Percentiles rank a stretch among this genome's conserved stretches.
Evolutionary conservation across 345 rosid species (phyloP).

Genomic region (Streptanthus diversifolius): DNA sequence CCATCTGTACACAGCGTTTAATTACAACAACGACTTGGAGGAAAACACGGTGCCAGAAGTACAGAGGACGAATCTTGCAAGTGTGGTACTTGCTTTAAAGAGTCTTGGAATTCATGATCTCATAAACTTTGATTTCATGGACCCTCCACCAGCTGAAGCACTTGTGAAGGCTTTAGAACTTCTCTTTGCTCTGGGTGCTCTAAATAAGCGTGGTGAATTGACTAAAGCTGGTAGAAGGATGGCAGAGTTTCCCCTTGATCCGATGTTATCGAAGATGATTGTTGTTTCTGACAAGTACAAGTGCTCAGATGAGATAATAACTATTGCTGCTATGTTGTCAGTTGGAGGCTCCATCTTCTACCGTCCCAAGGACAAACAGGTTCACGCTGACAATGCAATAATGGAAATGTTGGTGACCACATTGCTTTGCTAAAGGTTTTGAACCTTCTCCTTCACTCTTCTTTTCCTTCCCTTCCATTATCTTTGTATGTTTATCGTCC

Average conservation of each 20-base stretch:
- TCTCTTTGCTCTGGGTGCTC: slow-evolving; percentile 82
- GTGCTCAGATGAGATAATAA: slow-evolving; percentile 89
- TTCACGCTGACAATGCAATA: slow-evolving; percentile 94
- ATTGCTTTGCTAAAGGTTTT: slow-evolving; percentile 82
- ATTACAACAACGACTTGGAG: slow-evolving; percentile 79
- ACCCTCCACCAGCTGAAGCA: slow-evolving; percentile 97
- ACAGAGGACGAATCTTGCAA: slow-evolving; percentile 92
- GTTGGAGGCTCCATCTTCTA: slow-evolving; percentile 91
- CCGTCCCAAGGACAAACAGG: slow-evolving; percentile 97
- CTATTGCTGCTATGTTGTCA: slow-evolving; percentile 92
- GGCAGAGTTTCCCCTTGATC: slow-evolving; percentile 98
- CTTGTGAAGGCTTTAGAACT: slow-evolving; percentile 80
- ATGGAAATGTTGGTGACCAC: slow-evolving; percentile 94
- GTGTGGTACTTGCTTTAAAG: slow-evolving; percentile 86
- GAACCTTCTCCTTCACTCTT: slow-evolving; percentile 12
- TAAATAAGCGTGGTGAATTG: slow-evolving; percentile 89
- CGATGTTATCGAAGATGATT: slow-evolving; percentile 87
- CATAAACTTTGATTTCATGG: slow-evolving; percentile 92
- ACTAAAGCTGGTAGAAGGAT: slow-evolving; percentile 91
- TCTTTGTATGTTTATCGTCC: slow-evolving; percentile 6
- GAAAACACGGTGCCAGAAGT: slow-evolving; percentile 93
- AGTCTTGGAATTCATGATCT: slow-evolving; percentile 98
- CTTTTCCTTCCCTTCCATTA: background rate
- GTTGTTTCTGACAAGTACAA: slow-evolving; percentile 87
- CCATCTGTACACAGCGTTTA: slow-evolving; percentile 79